Evolutionary conservation across 2,329 filamentous ascomycete genomes (phyloP).

Genomic region (Samsoniella hepiali): DNA sequence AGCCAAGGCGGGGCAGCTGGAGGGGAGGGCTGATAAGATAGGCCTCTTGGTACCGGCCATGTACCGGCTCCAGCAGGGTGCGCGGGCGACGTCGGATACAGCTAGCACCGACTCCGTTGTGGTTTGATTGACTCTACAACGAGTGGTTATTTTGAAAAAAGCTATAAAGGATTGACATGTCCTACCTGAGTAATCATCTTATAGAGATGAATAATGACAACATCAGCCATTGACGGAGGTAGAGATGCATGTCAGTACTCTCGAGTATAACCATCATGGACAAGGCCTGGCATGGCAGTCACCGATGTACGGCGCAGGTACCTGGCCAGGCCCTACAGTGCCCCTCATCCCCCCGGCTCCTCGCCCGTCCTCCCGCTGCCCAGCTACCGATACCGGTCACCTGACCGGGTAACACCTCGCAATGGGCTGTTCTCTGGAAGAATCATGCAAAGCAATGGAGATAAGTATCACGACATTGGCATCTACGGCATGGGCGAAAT

Average conservation of each 20-base stretch:
- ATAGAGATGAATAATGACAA: neutral
- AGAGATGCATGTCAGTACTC: too few species aligned
- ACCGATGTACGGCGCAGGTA: neutral
- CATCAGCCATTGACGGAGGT: neutral
- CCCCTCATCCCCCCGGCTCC: neutral
- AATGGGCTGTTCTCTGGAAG: neutral
- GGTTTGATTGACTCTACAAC: neutral
- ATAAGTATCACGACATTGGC: neutral
- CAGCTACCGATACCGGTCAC: conserved; percentile 15
- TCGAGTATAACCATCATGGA: neutral
- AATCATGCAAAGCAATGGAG: neutral
- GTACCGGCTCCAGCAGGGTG: neutral
- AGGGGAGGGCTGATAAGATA: conserved; percentile 11
- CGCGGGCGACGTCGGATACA: conserved; percentile 7
- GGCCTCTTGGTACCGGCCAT: neutral
- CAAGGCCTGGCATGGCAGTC: neutral
- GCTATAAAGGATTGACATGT: neutral
- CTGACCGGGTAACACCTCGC: conserved; percentile 11
- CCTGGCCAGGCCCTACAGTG: too few species aligned
- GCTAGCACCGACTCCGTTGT: neutral
- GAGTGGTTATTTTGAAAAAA: neutral
- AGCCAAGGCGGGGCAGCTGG: conserved; percentile 12
- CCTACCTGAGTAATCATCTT: neutral
- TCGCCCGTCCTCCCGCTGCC: neutral
- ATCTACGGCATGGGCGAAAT: neutral